Evolutionary conservation across 352 stramenopile species (phyloP).

Genomic region (Phytophthora sp.): DNA sequence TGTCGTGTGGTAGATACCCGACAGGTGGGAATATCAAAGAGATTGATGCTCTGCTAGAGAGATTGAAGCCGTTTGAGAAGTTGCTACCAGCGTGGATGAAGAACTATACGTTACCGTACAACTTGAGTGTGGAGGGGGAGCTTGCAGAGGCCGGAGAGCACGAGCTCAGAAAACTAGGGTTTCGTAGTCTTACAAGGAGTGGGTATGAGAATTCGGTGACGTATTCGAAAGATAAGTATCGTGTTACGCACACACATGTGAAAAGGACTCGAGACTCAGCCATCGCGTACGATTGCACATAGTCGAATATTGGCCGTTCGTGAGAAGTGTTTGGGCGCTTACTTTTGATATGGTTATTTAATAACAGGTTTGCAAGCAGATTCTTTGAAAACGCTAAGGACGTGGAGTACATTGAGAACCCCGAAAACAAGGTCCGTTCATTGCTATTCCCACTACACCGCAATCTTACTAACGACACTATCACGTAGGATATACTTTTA

Average conservation of each 20-base stretch:
- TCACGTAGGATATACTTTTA: slow-evolving; percentile 44
- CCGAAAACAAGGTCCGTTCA: slow-evolving; percentile 31
- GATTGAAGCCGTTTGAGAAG: slow-evolving; percentile 40
- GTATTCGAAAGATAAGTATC: slow-evolving; percentile 49
- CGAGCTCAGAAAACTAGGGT: slow-evolving; percentile 47
- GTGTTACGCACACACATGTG: slow-evolving; percentile 58
- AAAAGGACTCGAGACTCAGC: slow-evolving; percentile 64
- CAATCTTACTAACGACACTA: neutral
- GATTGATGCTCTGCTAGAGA: slow-evolving; percentile 53
- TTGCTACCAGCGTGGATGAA: slow-evolving; percentile 60
- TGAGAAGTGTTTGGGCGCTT: no score
- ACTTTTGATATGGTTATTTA: no score
- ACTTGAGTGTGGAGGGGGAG: slow-evolving; percentile 50
- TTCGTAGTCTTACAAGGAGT: slow-evolving; percentile 25
- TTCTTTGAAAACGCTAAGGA: slow-evolving; percentile 61
- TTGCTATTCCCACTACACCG: no score
- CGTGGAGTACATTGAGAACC: slow-evolving; percentile 52
- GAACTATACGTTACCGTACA: slow-evolving; percentile 75
- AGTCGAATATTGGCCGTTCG: no score
- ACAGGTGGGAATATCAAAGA: slow-evolving; percentile 55
- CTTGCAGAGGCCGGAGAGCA: slow-evolving; percentile 40
- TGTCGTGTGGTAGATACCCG: slow-evolving; percentile 43
- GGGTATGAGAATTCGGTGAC: slow-evolving; percentile 21
- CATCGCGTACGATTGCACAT: slow-evolving; percentile 50
- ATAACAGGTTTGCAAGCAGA: slow-evolving; percentile 44